phyloP scores from a whole-genome alignment of 352 stramenopile species.

The Aphanomyces stellatus region DNA sequence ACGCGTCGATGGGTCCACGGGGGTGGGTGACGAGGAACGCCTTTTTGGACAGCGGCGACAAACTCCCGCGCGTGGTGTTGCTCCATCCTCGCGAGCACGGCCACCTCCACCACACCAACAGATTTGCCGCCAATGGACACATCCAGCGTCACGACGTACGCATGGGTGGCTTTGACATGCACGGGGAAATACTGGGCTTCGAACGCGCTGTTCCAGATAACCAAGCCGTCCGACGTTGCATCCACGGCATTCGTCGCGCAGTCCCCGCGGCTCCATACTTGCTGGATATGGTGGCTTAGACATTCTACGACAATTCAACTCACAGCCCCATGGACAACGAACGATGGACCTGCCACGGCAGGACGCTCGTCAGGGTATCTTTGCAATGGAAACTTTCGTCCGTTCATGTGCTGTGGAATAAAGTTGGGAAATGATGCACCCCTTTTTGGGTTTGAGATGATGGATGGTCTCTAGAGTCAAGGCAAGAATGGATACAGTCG shows the following conservation, averaged over 20 bases:
- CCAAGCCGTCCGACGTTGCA: neutral
- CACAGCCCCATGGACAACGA: too few species aligned
- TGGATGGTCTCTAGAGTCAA: too few species aligned
- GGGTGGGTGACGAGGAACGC: too few species aligned
- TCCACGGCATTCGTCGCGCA: neutral
- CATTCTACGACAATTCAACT: slow-evolving; percentile 5
- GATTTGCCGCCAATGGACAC: neutral
- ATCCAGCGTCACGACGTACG: neutral
- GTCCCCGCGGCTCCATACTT: neutral
- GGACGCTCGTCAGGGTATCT: neutral
- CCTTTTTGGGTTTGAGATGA: too few species aligned
- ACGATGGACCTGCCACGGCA: slow-evolving; percentile 10
- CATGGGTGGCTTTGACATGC: neutral
- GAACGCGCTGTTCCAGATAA: neutral
- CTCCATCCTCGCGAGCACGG: neutral
- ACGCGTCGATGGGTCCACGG: too few species aligned
- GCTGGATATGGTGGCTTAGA: neutral
- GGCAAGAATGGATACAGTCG: too few species aligned
- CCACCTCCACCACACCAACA: neutral
- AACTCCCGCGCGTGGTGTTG: neutral
- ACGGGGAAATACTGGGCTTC: slow-evolving; percentile 5
- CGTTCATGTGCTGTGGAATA: too few species aligned
- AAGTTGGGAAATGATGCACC: too few species aligned
- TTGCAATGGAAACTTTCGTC: too few species aligned
- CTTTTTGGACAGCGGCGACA: neutral